phyloP scores from a whole-genome alignment of 176 grass and related monocot species.

The Bonia amplexicaulis region DNA sequence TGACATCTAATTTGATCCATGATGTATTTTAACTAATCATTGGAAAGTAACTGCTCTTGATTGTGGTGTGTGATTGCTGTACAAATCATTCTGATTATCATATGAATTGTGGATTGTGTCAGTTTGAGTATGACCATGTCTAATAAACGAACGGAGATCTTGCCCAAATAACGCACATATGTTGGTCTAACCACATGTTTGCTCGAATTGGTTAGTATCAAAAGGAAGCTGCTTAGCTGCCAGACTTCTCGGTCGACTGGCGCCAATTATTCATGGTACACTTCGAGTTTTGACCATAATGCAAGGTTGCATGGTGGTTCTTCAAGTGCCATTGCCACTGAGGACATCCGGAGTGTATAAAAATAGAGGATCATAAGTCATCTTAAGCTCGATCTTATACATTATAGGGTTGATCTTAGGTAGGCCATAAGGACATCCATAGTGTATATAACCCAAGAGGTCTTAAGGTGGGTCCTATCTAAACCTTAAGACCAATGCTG shows the following conservation, averaged over 20 bases:
- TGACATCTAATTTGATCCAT: slow-evolving; percentile 22
- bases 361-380: too few relatives aligned
- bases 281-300: neutral
- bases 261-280: neutral
- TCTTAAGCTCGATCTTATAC: too few relatives aligned
- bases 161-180: neutral
- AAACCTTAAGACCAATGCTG: too few relatives aligned
- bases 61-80: neutral
- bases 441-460: too few relatives aligned
- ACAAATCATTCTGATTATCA: neutral
- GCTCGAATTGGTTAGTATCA: neutral
- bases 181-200: neutral
- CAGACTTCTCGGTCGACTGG: neutral
- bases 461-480: too few relatives aligned
- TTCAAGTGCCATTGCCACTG: neutral
- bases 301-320: neutral
- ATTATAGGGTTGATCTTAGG: too few relatives aligned
- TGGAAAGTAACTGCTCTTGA: neutral
- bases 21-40: slow-evolving; percentile 25
- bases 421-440: too few relatives aligned
- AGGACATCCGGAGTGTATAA: too few relatives aligned
- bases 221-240: neutral
- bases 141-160: neutral
- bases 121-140: neutral
- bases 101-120: neutral